These are phyloP conservation scores for Mollisia scopiformis DNA, from an alignment of 2,329 filamentous ascomycete genomes.

Conservation along the genomic window DNA sequence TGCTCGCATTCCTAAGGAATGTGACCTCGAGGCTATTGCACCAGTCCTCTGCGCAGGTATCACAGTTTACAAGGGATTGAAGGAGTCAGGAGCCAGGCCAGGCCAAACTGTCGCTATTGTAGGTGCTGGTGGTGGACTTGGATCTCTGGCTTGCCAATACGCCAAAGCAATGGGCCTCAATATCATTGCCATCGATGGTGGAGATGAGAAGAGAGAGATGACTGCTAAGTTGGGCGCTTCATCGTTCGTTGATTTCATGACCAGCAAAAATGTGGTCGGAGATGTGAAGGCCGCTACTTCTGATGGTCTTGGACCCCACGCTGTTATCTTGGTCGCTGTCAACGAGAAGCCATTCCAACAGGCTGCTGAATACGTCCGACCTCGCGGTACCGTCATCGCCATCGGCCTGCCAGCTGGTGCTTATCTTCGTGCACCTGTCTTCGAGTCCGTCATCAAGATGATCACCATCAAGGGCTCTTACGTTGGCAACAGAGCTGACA, in stretches of 20 bases:
- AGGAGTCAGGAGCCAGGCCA: slow-evolving; percentile 75
- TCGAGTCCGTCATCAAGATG: slow-evolving; percentile 88
- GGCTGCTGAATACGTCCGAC: slow-evolving; percentile 82
- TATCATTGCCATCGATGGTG: slow-evolving; percentile 80
- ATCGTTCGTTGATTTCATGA: slow-evolving; percentile 80
- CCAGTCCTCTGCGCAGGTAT: slow-evolving; percentile 85
- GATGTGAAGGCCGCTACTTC: slow-evolving; percentile 82
- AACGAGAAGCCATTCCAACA: slow-evolving; percentile 95
- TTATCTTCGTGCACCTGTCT: slow-evolving; percentile 81
- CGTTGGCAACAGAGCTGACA: slow-evolving; percentile 90
- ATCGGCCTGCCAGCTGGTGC: slow-evolving; percentile 86
- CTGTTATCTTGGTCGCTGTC: slow-evolving; percentile 84
- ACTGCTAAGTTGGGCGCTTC: slow-evolving; percentile 71
- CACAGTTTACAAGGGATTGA: slow-evolving; percentile 90
- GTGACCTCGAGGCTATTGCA: slow-evolving; percentile 74
- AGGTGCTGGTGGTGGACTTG: slow-evolving; percentile 83
- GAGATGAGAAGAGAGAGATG: slow-evolving; percentile 77
- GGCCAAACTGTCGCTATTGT: slow-evolving; percentile 84
- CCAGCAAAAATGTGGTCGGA: slow-evolving; percentile 74
- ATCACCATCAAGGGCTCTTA: slow-evolving; percentile 91
- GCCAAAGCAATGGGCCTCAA: slow-evolving; percentile 87
- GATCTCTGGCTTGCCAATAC: slow-evolving; percentile 81
- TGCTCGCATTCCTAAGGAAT: slow-evolving; percentile 77
- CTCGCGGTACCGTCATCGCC: slow-evolving; percentile 81
- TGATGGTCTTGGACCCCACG: slow-evolving; percentile 84